These are phyloP conservation scores for Aspergillus saccharolyticus DNA, from an alignment of 495 filamentous ascomycete genomes.

Conservation along the genomic window DNA sequence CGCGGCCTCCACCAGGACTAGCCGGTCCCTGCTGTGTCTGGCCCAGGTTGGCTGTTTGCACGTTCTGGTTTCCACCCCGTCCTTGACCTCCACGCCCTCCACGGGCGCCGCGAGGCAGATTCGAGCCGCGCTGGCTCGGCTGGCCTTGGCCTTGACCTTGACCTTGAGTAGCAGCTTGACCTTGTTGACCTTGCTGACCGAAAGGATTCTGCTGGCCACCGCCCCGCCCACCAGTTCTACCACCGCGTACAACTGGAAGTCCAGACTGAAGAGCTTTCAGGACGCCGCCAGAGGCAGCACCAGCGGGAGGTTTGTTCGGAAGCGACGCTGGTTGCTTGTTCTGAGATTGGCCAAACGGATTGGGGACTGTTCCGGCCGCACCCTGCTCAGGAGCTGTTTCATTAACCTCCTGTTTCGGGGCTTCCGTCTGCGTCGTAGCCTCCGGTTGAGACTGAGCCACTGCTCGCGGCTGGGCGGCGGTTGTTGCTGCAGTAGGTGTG, in stretches of 20 bases:
- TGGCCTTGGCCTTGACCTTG: constrained; percentile 23
- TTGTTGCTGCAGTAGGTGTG: constrained; percentile 16
- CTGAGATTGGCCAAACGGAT: constrained; percentile 31
- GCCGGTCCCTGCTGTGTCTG: constrained; percentile 27
- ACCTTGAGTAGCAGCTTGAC: constrained; percentile 20
- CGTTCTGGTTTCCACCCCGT: constrained; percentile 44
- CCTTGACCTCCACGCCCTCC: constrained; percentile 39
- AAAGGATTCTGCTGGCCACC: constrained; percentile 29
- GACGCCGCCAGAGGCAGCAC: constrained; percentile 31
- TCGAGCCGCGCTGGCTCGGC: constrained; percentile 33
- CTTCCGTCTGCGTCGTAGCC: constrained; percentile 12
- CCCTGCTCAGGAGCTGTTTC: constrained; percentile 3
- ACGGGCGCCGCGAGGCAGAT: constrained; percentile 43
- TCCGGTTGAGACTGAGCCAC: constrained; percentile 11
- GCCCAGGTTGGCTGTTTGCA: constrained; percentile 22
- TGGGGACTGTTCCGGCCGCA: constrained; percentile 15
- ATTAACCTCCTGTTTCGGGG: constrained; percentile 5
- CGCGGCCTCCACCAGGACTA: constrained; percentile 31
- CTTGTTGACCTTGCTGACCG: constrained; percentile 20
- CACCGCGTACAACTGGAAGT: constrained; percentile 44
- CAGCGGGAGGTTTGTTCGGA: constrained; percentile 36
- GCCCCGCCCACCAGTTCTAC: constrained; percentile 28
- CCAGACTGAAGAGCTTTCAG: constrained; percentile 43
- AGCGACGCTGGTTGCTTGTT: constrained; percentile 29
- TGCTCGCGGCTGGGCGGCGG: constrained; percentile 1